Base-by-base conservation (phyloP, 2,329 filamentous ascomycete species). In the Penicillium rolfsii region DNA sequence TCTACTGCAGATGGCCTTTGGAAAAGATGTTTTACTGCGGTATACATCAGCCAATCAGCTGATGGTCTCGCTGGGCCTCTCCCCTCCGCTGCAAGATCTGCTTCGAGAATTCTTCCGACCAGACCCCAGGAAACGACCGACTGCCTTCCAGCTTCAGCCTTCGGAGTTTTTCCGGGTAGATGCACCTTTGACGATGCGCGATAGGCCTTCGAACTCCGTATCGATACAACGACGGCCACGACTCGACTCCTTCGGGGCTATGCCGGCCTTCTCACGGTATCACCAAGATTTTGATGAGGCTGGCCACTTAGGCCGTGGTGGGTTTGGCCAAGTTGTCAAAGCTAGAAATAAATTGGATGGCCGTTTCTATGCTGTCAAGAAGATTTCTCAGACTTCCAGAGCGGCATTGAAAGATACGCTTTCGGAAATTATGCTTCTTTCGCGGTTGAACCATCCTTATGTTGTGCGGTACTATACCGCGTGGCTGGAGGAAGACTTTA, bases 281-380 rank as follows among this genome's bases (percentile, higher is more conserved):
- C 85, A 85, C 11, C 90, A 90, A 70, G 95, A 98, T 69, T 99
- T 96, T 77, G 88, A 93, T 19, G 93, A 98, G 77, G 89, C 95
- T 71, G 92, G 91, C 14, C 87, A 91, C 4, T 82, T 99, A 12
- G 95, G 95, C 3, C 96, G 94, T 74, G 95, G 95, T 46, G 95
- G 94, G 0, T 99, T 97, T 77, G 95, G 95, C 5, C 92, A 97
- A 77, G 95, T 99, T 24, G 92, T 98, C 58, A 96, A 97, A 75
- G 94, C 94, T 2, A 87, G 94, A 35, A 96, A 97, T 76, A 97
- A 95, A 78, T 86, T 97, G 4, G 95, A 98, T 73, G 91, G 91
- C 0, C 91, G 93, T 60, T 89, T 96, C 46, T 99, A 98, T 77
- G 95, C 95, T 19, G 91, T 99, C 73, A 99, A 99, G 76, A 97